Base-by-base conservation (phyloP, 176 grass and related monocot genomes). In the Saccharum spontaneum region DNA sequence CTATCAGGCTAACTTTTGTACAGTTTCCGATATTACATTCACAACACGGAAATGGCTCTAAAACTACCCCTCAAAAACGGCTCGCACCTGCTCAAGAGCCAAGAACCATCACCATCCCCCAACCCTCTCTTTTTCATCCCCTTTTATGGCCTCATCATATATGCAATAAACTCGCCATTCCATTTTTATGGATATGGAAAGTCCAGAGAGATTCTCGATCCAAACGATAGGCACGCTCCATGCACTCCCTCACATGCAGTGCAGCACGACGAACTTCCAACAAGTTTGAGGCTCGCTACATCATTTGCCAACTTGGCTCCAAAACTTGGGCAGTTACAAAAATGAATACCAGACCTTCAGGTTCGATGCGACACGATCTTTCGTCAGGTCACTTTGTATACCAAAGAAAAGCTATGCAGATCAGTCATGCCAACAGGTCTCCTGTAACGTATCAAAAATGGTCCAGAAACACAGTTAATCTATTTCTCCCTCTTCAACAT, bases 401-500 rank as follows among this genome's bases (percentile, higher is more conserved):
- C 60, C 77, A 23, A 79, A 71, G 83, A 79, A 85, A 71, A 76
- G 64, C 78, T 76, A 88, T 52, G 63, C 26, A 63, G 71, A 69
- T 48, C 78, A 82, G 69, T 36, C 82, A 71, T 80, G 37, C 45
- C 46, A 37, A 78, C 45, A 84, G 82, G 52, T 37, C 37, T 68
- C 77, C 52, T 66, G 43, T 71, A 10, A 78, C 74, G 74, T 85
- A 82, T 78, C 73, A 86, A 83, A 39, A 50, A 85, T 86, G 82
- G 62, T 38, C 75, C 67, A 66, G 85, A 84, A 33, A 22, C 12
- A 26, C 16, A 33, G 73, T 93, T 82, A 95, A 88, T 95, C 95
- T 88, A 98, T 98, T 84, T 98, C 95, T 41, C 95, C 95, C 82
- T 99, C 91, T 69, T 99, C 93, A 2, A 87, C 89, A 89, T 95